Evolutionary conservation across 169 alveolate genomes (phyloP).

Genomic region (Eimeria acervulina): DNA sequence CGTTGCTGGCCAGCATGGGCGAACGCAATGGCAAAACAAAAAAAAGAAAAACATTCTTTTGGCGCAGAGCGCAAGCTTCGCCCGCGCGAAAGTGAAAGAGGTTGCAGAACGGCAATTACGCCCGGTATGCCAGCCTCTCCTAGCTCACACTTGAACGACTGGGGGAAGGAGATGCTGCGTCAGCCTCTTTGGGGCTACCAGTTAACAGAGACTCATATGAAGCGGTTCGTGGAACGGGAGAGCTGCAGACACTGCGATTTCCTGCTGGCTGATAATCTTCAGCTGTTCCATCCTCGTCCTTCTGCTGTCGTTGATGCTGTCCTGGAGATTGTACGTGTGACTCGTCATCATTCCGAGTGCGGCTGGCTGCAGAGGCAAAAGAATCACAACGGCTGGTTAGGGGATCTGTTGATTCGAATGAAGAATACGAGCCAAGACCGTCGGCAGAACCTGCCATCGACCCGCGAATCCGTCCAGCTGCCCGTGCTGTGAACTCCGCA

Average conservation of each 20-base stretch:
- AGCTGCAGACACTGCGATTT: neutral
- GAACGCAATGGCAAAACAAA: neutral
- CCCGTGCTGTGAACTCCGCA: conserved; percentile 31
- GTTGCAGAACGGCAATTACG: neutral
- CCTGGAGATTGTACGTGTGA: neutral
- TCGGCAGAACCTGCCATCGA: conserved; percentile 22
- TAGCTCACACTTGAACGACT: neutral
- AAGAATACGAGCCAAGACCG: conserved; percentile 42
- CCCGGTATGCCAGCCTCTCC: neutral
- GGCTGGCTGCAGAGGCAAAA: conserved; percentile 70
- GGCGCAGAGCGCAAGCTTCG: conserved; percentile 12
- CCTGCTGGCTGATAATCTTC: conserved; percentile 9
- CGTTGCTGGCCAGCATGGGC: neutral
- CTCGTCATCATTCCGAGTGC: conserved; percentile 67
- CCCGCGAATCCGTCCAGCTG: conserved; percentile 27
- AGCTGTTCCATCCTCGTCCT: conserved; percentile 15
- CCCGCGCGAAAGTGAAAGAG: neutral
- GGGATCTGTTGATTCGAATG: conserved; percentile 65
- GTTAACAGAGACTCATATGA: neutral
- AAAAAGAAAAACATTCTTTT: conserved; percentile 20
- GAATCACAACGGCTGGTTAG: conserved; percentile 71
- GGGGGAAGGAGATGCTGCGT: neutral
- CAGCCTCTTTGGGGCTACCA: conserved; percentile 7
- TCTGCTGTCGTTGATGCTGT: conserved; percentile 26
- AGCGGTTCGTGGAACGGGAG: neutral